Evolutionary conservation across 2,329 filamentous ascomycete genomes (phyloP), one percentile per base, ranked within the genome.

Genomic region (Thyridium curvatum): DNA sequence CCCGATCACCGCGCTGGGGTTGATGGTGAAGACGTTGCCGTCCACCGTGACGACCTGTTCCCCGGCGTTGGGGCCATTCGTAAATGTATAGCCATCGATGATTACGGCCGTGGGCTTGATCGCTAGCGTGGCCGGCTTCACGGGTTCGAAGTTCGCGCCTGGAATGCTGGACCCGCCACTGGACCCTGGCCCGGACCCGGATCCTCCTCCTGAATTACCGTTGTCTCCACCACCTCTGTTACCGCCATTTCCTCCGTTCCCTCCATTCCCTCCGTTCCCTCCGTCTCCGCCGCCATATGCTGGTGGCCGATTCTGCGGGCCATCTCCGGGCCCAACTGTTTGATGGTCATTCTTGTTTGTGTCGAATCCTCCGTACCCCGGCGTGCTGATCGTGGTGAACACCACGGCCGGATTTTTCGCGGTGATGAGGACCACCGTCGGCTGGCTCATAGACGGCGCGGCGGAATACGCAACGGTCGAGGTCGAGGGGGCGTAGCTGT

Each of bases 391-490:
- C 3, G 62, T 58, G 1, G 66, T 50, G 42, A 61, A 66, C 3
- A 74, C 61, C 13, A 75, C 68, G 8, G 67, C 63, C 0, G 73
- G 72, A 40, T 76, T 76, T 50, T 74, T 76, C 50, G 74, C 72
- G 3, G 72, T 74, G 3, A 71, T 74, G 37, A 70, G 51, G 34
- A 73, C 66, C 4, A 65, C 70, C 6, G 64, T 65, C 18, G 48
- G 30, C 30, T 33, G 35, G 6, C 6, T 26, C 18, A 15, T 8
- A 2, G 31, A 32, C 14, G 21, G 15, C 18, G 12, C 21, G 6
- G 10, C 21, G 10, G 21, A 26, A 10, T 15, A 13, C 8, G 40
- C 39, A 35, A 39, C 42, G 35, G 28, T 41, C 9, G 44, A 45
- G 15, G 38, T 44, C 13, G 39, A 42, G 29, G 41, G 39, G 18